Percentiles rank a stretch among this genome's conserved stretches.
These are phyloP conservation scores for Sporothrix schenckii DNA, from an alignment of 2,329 filamentous ascomycete genomes.

Conservation along the genomic window DNA sequence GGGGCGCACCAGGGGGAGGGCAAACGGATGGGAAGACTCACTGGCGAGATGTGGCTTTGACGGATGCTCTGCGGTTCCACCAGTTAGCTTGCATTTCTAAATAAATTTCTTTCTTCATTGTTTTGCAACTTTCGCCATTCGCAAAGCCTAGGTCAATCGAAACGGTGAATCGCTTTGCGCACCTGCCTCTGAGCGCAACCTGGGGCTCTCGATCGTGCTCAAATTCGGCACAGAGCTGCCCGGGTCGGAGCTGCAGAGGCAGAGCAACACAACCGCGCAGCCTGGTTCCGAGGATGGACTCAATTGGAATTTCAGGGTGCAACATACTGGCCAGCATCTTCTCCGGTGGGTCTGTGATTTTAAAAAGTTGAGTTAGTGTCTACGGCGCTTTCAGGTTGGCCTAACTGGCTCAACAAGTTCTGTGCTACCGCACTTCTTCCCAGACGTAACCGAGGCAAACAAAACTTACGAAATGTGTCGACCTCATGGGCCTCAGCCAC, in stretches of 20 bases:
- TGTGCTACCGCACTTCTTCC: constrained; percentile 5
- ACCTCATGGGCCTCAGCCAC: constrained; percentile 76
- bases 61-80: constrained; percentile 60
- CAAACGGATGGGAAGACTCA: constrained; percentile 47
- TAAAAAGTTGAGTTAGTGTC: constrained; percentile 34
- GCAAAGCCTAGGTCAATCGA: not conserved
- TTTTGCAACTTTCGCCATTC: constrained; percentile 6
- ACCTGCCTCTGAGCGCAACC: not conserved
- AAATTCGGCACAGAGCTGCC: not conserved
- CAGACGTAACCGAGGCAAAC: constrained; percentile 27
- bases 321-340: constrained; percentile 70
- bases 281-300: constrained; percentile 2
- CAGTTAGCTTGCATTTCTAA: constrained; percentile 42
- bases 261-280: constrained; percentile 16
- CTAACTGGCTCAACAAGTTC: constrained; percentile 33
- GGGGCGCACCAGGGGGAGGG: not conserved
- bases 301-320: constrained; percentile 11
- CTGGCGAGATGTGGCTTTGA: constrained; percentile 68
- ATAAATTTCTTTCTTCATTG: not conserved
- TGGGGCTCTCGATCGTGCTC: constrained; percentile 1
- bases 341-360: constrained; percentile 59
- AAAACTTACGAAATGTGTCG: constrained; percentile 67
- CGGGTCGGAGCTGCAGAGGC: constrained; percentile 2
- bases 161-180: not conserved
- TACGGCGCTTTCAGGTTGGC: constrained; percentile 22